A percentile compares a stretch with the other conserved stretches of the same genome.
These are phyloP conservation scores for Phoma sp. DNA, from an alignment of 2,329 filamentous ascomycete genomes.

Conservation along the genomic window DNA sequence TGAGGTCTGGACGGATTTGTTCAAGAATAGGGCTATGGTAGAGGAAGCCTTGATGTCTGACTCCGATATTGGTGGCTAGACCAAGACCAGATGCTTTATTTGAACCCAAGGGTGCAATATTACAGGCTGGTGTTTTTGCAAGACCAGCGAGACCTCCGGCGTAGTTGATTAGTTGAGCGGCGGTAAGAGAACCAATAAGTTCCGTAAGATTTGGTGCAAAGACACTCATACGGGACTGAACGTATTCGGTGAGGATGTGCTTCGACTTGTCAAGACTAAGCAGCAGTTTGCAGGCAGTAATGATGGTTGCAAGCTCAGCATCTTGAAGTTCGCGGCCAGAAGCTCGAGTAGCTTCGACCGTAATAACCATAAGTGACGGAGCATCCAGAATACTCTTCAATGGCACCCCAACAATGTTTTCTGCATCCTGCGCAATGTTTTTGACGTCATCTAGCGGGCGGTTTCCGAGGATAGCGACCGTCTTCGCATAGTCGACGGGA, in stretches of 20 bases:
- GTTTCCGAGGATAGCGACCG: conserved; percentile 91
- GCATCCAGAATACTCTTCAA: conserved; percentile 85
- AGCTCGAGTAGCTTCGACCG: conserved; percentile 90
- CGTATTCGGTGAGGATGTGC: conserved; percentile 86
- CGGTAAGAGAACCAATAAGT: conserved; percentile 89
- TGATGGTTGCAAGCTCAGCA: conserved; percentile 76
- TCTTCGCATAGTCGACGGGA: conserved; percentile 93
- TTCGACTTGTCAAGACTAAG: conserved; percentile 89
- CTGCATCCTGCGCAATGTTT: conserved; percentile 73
- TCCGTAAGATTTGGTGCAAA: conserved; percentile 94
- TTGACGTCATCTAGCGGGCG: conserved; percentile 91
- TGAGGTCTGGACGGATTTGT: conserved; percentile 83
- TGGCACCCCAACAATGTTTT: conserved; percentile 79
- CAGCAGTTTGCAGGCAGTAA: conserved; percentile 84
- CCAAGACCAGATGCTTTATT: conserved; percentile 84
- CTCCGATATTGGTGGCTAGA: conserved; percentile 89
- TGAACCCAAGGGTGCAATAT: conserved; percentile 87
- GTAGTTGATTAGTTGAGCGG: conserved; percentile 94
- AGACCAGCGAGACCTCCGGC: conserved; percentile 87
- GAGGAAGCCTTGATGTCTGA: conserved; percentile 90
- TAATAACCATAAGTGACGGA: conserved; percentile 92
- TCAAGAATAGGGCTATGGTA: conserved; percentile 91
- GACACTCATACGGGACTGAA: conserved; percentile 94
- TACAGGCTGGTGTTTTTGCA: conserved; percentile 92
- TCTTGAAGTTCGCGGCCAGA: conserved; percentile 78